Percentiles rank a stretch among this genome's conserved stretches.
Evolutionary conservation across 208 protist genomes (phyloP).

Genomic region (Spironucleus salmonicida): DNA sequence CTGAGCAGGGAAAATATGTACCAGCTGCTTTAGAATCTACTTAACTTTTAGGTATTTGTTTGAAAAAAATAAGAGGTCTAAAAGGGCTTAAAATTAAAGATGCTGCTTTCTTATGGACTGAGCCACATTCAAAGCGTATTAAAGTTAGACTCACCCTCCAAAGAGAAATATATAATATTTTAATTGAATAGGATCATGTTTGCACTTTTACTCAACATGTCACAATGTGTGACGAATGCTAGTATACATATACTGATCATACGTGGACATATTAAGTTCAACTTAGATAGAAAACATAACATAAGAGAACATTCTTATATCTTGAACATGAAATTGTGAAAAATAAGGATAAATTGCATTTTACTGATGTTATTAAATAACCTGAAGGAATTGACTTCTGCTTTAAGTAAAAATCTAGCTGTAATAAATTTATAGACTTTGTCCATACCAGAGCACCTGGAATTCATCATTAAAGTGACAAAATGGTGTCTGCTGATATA

Average conservation of each 20-base stretch:
- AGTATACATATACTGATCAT: slow-evolving; percentile 24
- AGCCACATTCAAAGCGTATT: slow-evolving; percentile 7
- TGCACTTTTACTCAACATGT: not conserved
- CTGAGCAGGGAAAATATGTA: not conserved
- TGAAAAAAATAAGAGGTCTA: slow-evolving; percentile 22
- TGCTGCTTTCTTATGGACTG: slow-evolving; percentile 19
- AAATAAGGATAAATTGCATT: not conserved
- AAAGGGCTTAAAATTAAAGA: not conserved
- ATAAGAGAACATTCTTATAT: slow-evolving; percentile 28
- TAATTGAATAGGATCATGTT: slow-evolving; percentile 16
- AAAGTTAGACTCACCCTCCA: slow-evolving; percentile 15
- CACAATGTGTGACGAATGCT: slow-evolving; percentile 4
- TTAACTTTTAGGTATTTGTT: slow-evolving; percentile 12
- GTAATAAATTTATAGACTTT: not conserved
- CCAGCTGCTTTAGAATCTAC: slow-evolving; percentile 4
- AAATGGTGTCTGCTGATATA: slow-evolving; percentile 11
- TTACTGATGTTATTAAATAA: not conserved
- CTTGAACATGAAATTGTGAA: slow-evolving; percentile 16
- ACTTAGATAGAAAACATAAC: not conserved
- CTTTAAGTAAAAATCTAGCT: not conserved
- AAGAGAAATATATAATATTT: not conserved
- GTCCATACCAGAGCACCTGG: slow-evolving; percentile 13
- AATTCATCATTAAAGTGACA: not conserved
- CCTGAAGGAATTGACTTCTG: slow-evolving; percentile 19
- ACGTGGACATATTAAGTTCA: slow-evolving; percentile 1